Conservation (phyloP, 768 basidiomycete genomes). For the Boletus subcaerulescens region DNA sequence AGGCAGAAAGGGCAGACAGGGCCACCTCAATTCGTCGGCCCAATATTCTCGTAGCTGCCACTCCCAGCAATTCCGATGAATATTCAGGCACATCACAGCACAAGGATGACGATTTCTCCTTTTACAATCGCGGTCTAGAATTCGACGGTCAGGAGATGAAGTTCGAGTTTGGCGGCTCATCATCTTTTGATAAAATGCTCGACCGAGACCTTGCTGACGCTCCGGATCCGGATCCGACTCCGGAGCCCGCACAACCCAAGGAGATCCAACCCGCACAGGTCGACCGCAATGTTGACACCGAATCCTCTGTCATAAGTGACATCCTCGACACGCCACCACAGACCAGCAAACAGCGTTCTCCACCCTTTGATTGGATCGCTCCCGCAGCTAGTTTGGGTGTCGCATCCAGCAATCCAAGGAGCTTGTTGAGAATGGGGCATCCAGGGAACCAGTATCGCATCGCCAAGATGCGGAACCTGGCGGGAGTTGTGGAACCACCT, state of each 20-base stretch:
- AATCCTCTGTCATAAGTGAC: slow-evolving; percentile 1
- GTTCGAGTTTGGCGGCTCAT: slow-evolving; percentile 39
- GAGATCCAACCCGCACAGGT: slow-evolving; percentile 6
- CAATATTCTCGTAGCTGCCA: slow-evolving; percentile 48
- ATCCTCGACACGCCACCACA: not conserved
- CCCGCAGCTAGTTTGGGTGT: slow-evolving; percentile 14
- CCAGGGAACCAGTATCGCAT: slow-evolving; percentile 32
- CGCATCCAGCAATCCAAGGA: slow-evolving; percentile 27
- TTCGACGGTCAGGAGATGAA: slow-evolving; percentile 24
- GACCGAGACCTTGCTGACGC: slow-evolving; percentile 30
- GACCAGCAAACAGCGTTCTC: slow-evolving; percentile 5
- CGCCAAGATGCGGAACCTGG: slow-evolving; percentile 24
- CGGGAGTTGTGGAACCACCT: slow-evolving; percentile 18
- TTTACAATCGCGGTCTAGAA: slow-evolving; percentile 9
- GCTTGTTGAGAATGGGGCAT: slow-evolving; percentile 33
- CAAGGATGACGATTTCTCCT: slow-evolving; percentile 8
- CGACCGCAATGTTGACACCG: not conserved
- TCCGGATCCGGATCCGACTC: slow-evolving; percentile 24
- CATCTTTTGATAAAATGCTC: slow-evolving; percentile 40
- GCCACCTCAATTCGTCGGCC: slow-evolving; percentile 7
- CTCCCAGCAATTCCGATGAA: slow-evolving; percentile 45
- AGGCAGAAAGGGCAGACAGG: slow-evolving; percentile 17
- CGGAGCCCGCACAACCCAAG: slow-evolving; percentile 14
- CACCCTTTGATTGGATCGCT: slow-evolving; percentile 22
- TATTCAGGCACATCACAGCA: slow-evolving; percentile 17